Evolutionary conservation across 345 rosid species (phyloP).

Genomic region (Salix viminalis): DNA sequence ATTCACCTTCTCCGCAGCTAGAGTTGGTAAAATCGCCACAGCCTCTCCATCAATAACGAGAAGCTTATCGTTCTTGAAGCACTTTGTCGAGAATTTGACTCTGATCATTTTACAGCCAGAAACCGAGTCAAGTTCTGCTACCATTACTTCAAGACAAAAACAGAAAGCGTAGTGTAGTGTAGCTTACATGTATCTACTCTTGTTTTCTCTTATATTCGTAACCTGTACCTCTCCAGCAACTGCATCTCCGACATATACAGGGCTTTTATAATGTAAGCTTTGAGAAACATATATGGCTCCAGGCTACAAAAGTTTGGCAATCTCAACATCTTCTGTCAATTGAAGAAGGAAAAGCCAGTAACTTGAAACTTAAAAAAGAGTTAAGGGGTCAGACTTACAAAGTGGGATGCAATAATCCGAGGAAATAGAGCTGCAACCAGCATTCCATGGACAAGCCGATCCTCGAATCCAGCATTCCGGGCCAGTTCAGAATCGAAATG

Average conservation of each 20-base stretch:
- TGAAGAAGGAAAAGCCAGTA: neutral
- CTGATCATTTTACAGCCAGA: conserved; percentile 26
- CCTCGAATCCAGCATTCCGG: conserved; percentile 57
- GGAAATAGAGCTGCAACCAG: conserved; percentile 86
- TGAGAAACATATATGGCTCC: conserved; percentile 86
- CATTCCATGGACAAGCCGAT: conserved; percentile 77
- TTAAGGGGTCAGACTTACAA: conserved; percentile 40
- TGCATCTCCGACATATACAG: conserved; percentile 69
- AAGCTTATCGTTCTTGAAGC: conserved; percentile 53
- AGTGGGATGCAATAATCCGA: conserved; percentile 63
- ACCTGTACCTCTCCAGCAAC: conserved; percentile 55
- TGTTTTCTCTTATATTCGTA: conserved; percentile 46
- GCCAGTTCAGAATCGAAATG: conserved; percentile 69
- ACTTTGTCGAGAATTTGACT: conserved; percentile 71
- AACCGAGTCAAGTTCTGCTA: neutral
- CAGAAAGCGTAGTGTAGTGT: neutral
- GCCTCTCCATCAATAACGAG: conserved; percentile 80
- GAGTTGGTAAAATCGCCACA: conserved; percentile 49
- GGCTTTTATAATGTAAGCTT: conserved; percentile 67
- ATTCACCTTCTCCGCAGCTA: conserved; percentile 23
- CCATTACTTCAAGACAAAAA: neutral
- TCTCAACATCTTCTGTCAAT: neutral
- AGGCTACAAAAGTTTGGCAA: conserved; percentile 39
- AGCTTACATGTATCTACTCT: conserved; percentile 59
- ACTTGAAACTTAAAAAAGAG: neutral